Base-by-base conservation (phyloP, 306 rosid genomes). In the Sindora glabra region DNA sequence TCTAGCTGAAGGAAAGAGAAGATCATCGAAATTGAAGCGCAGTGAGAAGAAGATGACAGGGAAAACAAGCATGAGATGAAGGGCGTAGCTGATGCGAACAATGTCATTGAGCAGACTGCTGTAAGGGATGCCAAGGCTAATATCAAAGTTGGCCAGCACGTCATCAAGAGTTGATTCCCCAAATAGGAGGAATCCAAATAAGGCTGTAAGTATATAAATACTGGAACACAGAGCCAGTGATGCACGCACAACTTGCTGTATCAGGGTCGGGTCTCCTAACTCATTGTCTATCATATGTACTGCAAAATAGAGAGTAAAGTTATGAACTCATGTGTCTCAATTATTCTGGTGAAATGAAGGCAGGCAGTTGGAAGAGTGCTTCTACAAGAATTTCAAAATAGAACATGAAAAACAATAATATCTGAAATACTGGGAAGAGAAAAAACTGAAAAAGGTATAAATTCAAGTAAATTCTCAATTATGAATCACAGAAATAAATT, bases 21-120 rank as follows among this genome's bases (percentile, higher is more conserved):
- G 72, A 41, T 73, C 82, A 26, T 82, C 72, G 30, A 86, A 66
- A 64, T 74, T 74, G 69, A 86, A 68, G 62, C 89, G 79, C 44
- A 86, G 70, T 12, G 89, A 78, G 68, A 79, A 73, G 70, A 86
- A 82, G 65, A 86, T 62, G 46, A 82, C 74, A 0, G 89, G 89
- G 74, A 82, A 82, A 67, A 86, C 89, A 59, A 86, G 89, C 81
- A 86, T 82, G 39, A 79, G 84, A 37, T 86, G 86, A 23, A 86
- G 48, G 24, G 86, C 94, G 10, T 86, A 82, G 79, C 89, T 86
- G 62, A 86, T 69, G 16, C 86, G 89, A 63, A 86, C 77, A 30
- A 69, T 13, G 56, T 82, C 94, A 40, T 71, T 79, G 18, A 86
- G 80, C 47, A 82, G 5, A 78, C 52, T 67, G 75, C 89, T 53